Conservation (phyloP, 2,329 filamentous ascomycete species). For the Lasiodiplodia citricola region DNA sequence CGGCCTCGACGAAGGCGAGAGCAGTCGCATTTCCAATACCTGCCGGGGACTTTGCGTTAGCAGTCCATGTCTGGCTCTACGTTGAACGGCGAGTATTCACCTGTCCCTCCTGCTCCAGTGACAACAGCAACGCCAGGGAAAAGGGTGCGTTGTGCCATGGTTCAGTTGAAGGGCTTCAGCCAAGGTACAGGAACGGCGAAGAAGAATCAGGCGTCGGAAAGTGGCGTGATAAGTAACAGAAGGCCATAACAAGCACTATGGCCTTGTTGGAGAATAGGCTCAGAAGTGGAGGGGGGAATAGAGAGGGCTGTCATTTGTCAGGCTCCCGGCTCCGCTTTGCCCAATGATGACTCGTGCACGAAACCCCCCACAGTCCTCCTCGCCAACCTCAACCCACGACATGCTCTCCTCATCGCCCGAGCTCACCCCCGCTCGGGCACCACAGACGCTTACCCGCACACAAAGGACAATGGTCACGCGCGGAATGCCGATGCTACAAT, state of each 20-base stretch:
- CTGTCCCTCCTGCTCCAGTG: conserved; percentile 43
- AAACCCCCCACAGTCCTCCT: neutral
- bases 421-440: neutral
- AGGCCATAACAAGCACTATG: neutral
- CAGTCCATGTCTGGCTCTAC: neutral
- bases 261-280: neutral
- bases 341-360: conserved; percentile 1
- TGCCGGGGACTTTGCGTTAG: conserved; percentile 33
- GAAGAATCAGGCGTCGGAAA: too few species aligned
- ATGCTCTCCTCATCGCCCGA: neutral
- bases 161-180: neutral
- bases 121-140: conserved; percentile 41
- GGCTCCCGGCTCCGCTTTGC: neutral
- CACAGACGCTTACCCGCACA: neutral
- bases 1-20: conserved; percentile 56
- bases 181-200: neutral
- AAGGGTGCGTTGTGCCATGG: conserved; percentile 8
- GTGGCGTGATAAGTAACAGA: neutral
- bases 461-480: neutral
- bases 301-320: neutral
- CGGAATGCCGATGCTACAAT: neutral
- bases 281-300: conserved; percentile 14
- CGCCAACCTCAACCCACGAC: too few species aligned
- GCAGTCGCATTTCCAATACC: conserved; percentile 63
- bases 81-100: conserved; percentile 27